A percentile compares a stretch with the other conserved stretches of the same genome.
These are phyloP conservation scores for Komagataella pseudopastoris DNA, from an alignment of 805 yeast genomes.

Conservation along the genomic window DNA sequence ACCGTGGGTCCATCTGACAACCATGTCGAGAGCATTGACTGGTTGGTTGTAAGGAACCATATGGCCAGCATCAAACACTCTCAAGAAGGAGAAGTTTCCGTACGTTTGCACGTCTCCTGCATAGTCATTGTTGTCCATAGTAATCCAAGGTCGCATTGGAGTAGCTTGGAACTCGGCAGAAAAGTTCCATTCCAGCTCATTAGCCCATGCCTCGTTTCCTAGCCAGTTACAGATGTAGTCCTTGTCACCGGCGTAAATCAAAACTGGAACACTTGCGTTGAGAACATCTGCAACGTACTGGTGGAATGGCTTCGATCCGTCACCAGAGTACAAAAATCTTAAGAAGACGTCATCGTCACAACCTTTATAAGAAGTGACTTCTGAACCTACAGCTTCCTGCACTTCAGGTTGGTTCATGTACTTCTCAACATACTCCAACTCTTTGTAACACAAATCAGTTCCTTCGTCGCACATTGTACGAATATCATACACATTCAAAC, in stretches of 20 bases:
- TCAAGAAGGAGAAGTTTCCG: constrained; percentile 64
- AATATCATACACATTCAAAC: constrained; percentile 53
- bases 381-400: constrained; percentile 44
- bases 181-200: constrained; percentile 53
- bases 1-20: constrained; percentile 75
- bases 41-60: constrained; percentile 95
- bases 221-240: constrained; percentile 91
- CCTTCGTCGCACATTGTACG: constrained; percentile 34
- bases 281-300: constrained; percentile 42
- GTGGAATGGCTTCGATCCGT: constrained; percentile 54
- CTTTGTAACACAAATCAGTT: constrained; percentile 35
- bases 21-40: constrained; percentile 60
- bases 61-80: constrained; percentile 87
- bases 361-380: constrained; percentile 31
- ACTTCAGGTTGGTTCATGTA: constrained; percentile 42
- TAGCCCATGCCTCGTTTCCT: constrained; percentile 78
- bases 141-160: constrained; percentile 27
- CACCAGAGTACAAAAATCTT: constrained; percentile 45
- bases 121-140: constrained; percentile 5
- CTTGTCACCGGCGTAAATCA: constrained; percentile 90
- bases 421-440: constrained; percentile 31
- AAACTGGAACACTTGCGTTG: constrained; percentile 60
- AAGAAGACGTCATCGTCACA: constrained; percentile 37
- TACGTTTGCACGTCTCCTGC: constrained; percentile 29
- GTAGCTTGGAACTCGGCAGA: constrained; percentile 29